Percentiles rank a stretch among this genome's conserved stretches.
These are phyloP conservation scores for Millerago galiae DNA, from an alignment of 805 yeast genomes.

Conservation along the genomic window DNA sequence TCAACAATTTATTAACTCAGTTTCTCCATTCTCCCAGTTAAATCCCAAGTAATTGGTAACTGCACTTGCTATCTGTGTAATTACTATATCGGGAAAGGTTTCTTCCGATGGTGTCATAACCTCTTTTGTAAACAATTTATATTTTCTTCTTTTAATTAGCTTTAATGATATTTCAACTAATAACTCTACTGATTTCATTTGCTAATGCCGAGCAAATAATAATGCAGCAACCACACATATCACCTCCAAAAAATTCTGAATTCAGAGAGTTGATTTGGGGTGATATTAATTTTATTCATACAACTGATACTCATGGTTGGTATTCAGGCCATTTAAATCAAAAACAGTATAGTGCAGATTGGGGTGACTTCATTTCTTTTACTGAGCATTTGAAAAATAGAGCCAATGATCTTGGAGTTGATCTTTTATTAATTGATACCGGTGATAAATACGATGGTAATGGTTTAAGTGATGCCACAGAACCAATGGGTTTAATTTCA, in stretches of 20 bases:
- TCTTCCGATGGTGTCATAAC: no score
- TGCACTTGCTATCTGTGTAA: not conserved
- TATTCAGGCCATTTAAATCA: constrained; percentile 83
- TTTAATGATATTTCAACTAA: no score
- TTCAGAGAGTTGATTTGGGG: constrained; percentile 60
- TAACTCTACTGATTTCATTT: not conserved
- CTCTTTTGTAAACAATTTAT: no score
- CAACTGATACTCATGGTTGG: constrained; percentile 99
- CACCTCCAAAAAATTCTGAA: constrained; percentile 27
- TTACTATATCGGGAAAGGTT: not conserved
- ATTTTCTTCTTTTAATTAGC: no score
- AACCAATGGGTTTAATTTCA: constrained; percentile 62
- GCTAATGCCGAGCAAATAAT: constrained; percentile 8
- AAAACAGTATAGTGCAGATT: constrained; percentile 69
- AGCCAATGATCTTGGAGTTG: constrained; percentile 45
- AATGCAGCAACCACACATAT: constrained; percentile 23
- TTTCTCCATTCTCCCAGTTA: no score
- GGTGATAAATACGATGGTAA: constrained; percentile 96
- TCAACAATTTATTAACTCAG: no score
- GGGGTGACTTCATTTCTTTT: constrained; percentile 88
- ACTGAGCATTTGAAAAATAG: constrained; percentile 38
- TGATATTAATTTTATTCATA: constrained; percentile 77
- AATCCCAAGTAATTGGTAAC: no score
- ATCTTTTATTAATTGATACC: constrained; percentile 71
- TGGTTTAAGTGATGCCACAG: constrained; percentile 77